Evolutionary conservation across 2,329 filamentous ascomycete species (phyloP), one percentile per base, ranked within the genome.

Genomic region (Hymenoscyphus fraxineus): DNA sequence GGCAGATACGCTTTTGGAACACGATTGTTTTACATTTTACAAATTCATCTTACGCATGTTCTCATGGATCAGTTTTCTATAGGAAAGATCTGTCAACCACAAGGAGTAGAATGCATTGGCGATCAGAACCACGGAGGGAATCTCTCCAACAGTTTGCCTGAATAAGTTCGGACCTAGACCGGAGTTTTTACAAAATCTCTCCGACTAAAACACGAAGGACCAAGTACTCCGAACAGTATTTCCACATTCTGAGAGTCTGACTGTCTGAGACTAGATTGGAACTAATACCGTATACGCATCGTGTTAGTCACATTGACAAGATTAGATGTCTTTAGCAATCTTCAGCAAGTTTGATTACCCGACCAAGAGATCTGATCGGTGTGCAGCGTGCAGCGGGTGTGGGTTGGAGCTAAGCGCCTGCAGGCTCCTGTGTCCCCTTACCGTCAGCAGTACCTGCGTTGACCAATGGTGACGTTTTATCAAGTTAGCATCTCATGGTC

Each of bases 21-120:
- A 38, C 55, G 55, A 57, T 35, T 57, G 55, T 57, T 57, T 57
- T 51, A 19, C 19, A 19, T 51, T 51, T 27, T n/a, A 22, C 7
- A 51, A 51, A 10, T 51, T 51, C 41, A 41, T 7, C 16, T 19
- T n/a, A 6, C 16, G 6, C 16, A 9, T 47, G 41, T 47, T 51
- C 22, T 22, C 22, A 51, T 27, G 44, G n/a, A 51, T 51, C 44
- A 7, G 22, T 22, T 51, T 22, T 51, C n/a, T 3, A 22, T 19
- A 51, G n/a, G 13, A 51, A 27, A 27, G 44, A 51, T 19, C 44
- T 51, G 44, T 16, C 12, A 51, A 10, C n/a, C 6, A 22, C 19
- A 3, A 19, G 3, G n/a, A 19, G 7, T 4, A 12, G 19, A 47
- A 22, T 7, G 44, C 7, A 22, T 10, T 47, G 44, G 6, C 44